These are phyloP conservation scores for Candida silvatica DNA, from an alignment of 805 yeast species.

Conservation along the genomic window DNA sequence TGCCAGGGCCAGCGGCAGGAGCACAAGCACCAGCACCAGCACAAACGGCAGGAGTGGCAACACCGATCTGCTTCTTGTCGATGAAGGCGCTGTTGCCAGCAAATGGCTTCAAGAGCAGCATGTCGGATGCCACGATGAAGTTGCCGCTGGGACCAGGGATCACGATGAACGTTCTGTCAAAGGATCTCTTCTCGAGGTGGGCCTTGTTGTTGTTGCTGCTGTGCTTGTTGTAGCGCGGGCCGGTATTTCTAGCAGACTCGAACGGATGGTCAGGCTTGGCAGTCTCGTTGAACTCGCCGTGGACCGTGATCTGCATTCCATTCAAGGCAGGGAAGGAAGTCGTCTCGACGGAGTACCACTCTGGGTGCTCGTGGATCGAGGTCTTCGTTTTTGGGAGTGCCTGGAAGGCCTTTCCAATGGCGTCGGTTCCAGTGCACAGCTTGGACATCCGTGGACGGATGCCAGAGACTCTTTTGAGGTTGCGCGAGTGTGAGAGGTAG, in stretches of 20 bases:
- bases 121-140: slow-evolving; percentile 81
- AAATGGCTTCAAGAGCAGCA: slow-evolving; percentile 57
- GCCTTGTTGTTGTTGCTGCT: slow-evolving; percentile 11
- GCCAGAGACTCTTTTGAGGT: slow-evolving; percentile 53
- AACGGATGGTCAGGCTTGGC: slow-evolving; percentile 23
- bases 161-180: slow-evolving; percentile 77
- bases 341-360: slow-evolving; percentile 67
- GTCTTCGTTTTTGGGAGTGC: slow-evolving; percentile 78
- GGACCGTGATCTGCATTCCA: slow-evolving; percentile 72
- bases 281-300: slow-evolving; percentile 76
- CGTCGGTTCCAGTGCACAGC: slow-evolving; percentile 60
- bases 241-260: slow-evolving; percentile 6
- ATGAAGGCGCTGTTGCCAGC: slow-evolving; percentile 53
- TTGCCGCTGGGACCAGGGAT: slow-evolving; percentile 61
- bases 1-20: slow-evolving; percentile 6
- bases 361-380: slow-evolving; percentile 52
- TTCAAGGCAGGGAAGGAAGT: slow-evolving; percentile 62
- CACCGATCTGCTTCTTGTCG: neutral
- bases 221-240: slow-evolving; percentile 19
- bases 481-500: slow-evolving; percentile 70
- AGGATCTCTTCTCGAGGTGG: slow-evolving; percentile 55
- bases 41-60: neutral
- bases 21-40: neutral
- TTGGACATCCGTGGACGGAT: slow-evolving; percentile 48
- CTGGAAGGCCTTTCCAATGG: slow-evolving; percentile 51